Percentiles rank a stretch among this genome's conserved stretches.
These are phyloP conservation scores for Colletotrichum nymphaeae DNA, from an alignment of 2,329 filamentous ascomycete species.

Conservation along the genomic window DNA sequence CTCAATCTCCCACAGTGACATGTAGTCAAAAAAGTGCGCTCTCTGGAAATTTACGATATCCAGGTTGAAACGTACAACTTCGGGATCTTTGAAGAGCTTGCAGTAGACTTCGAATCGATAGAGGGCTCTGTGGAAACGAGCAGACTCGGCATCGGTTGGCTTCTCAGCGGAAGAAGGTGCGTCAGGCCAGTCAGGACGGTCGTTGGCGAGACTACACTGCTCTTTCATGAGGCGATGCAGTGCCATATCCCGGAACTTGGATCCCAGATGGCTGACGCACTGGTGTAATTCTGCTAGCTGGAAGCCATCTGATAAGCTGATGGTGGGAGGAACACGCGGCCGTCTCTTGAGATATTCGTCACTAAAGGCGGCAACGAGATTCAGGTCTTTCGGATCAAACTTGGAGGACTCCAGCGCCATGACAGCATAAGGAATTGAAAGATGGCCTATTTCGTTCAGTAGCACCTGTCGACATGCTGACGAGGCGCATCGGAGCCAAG, in stretches of 20 bases:
- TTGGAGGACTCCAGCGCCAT: conserved; percentile 15
- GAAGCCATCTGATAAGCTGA: conserved; percentile 16
- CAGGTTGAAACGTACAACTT: conserved; percentile 30
- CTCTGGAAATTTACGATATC: conserved; percentile 30
- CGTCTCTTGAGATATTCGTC: conserved; percentile 22
- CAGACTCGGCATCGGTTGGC: conserved; percentile 6
- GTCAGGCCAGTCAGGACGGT: conserved; percentile 23
- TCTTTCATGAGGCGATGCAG: conserved; percentile 14
- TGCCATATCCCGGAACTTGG: conserved; percentile 12
- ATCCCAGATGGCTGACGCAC: conserved; percentile 6
- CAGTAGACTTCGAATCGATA: conserved; percentile 31
- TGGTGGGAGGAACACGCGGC: conserved; percentile 2
- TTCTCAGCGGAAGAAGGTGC: neutral
- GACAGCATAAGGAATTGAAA: conserved; percentile 11
- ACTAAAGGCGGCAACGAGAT: conserved; percentile 14
- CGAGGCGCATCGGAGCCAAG: conserved; percentile 23
- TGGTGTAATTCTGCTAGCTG: conserved; percentile 1
- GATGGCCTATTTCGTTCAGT: conserved; percentile 20
- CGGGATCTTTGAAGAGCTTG: conserved; percentile 27
- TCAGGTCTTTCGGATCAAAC: neutral
- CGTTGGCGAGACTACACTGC: conserved; percentile 17
- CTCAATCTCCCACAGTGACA: conserved; percentile 32
- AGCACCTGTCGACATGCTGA: conserved; percentile 30
- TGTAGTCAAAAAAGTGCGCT: conserved; percentile 24
- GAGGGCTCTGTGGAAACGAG: conserved; percentile 26